Percentiles rank a stretch among this genome's conserved stretches.
Conservation (phyloP, 345 rosid species). For the Hibiscus trionum region DNA sequence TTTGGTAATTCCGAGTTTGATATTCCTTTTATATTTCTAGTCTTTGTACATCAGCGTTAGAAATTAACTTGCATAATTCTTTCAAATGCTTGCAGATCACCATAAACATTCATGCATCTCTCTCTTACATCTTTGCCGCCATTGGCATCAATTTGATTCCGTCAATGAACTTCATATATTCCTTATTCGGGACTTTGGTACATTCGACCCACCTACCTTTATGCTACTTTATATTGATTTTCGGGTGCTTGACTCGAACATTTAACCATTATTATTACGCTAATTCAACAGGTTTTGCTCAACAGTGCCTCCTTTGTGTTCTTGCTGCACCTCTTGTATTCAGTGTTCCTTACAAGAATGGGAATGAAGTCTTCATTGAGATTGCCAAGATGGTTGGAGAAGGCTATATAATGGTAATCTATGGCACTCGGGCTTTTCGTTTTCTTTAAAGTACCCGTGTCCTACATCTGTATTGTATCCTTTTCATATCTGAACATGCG, state of each 20-base stretch:
- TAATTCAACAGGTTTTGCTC: conserved; percentile 55
- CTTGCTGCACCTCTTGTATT: conserved; percentile 69
- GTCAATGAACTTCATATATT: conserved; percentile 68
- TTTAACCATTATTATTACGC: conserved; percentile 3
- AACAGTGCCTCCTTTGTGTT: conserved; percentile 78
- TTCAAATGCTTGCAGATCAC: conserved; percentile 58
- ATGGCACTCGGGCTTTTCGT: not conserved
- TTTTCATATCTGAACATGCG: not conserved
- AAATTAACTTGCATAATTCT: conserved; percentile 5
- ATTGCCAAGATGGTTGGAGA: conserved; percentile 78
- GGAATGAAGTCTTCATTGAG: conserved; percentile 67
- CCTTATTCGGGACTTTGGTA: conserved; percentile 81
- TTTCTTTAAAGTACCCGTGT: not conserved
- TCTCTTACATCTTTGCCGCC: conserved; percentile 59
- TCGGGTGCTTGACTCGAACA: not conserved
- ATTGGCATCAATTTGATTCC: conserved; percentile 66
- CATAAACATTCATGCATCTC: conserved; percentile 77
- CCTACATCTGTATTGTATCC: not conserved
- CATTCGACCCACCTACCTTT: not conserved
- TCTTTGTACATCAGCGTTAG: not conserved
- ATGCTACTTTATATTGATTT: not conserved
- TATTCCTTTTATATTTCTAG: not conserved
- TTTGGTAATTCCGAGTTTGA: conserved; percentile 40
- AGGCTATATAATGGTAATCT: conserved; percentile 28
- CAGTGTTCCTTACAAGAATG: conserved; percentile 68